Base-by-base conservation (phyloP, 2,329 filamentous ascomycete species). In the Cyanodermella asteris region DNA sequence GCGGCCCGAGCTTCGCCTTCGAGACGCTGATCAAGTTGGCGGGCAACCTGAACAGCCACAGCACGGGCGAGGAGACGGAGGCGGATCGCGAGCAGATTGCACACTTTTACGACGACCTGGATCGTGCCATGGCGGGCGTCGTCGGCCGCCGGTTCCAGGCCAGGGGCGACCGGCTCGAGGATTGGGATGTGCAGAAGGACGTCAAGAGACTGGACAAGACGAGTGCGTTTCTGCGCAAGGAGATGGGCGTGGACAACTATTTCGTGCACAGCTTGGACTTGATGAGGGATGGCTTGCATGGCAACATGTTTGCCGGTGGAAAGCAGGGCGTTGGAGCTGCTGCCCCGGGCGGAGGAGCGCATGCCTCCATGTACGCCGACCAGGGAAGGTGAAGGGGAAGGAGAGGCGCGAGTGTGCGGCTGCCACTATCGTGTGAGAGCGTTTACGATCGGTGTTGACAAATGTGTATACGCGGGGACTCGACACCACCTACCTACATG, bases 131-230 rank as follows among this genome's bases (percentile, higher is more conserved):
- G 56, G 55, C 59, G 15, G 55, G 58, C 13, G 53, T 61, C 15
- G 56, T 61, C n/a, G 43, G 48, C 16, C 49, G 54, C 17, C 44
- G 57, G 9, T 58, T 61, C 37, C 28, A 28, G 15, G 12, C 23
- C 16, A 18, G 20, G 10, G 24, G 14, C 11, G 24, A 13, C 11
- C 19, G 23, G 20, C 25, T 25, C 4, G 25, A 17, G 4, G 25
- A 27, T 11, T 61, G 57, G 57, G 50, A 52, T 13, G 55, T 61
- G 10, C 44, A 46, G 36, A 40, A 56, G 23, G 57, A 62, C 38
- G 56, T 62, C 34, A 61, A 61, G 50, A 45, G 57, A 25, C 58
- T 62, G 31, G 57, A 62, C 44, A 61, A 61, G 50, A 62, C 57
- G 6, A 57, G 56, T 11, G 49, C 45, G 19, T 61, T 60, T 31